Percentiles rank a stretch among this genome's conserved stretches.
phyloP scores from a whole-genome alignment of 441 rosid species.

The Erodium trifolium region DNA sequence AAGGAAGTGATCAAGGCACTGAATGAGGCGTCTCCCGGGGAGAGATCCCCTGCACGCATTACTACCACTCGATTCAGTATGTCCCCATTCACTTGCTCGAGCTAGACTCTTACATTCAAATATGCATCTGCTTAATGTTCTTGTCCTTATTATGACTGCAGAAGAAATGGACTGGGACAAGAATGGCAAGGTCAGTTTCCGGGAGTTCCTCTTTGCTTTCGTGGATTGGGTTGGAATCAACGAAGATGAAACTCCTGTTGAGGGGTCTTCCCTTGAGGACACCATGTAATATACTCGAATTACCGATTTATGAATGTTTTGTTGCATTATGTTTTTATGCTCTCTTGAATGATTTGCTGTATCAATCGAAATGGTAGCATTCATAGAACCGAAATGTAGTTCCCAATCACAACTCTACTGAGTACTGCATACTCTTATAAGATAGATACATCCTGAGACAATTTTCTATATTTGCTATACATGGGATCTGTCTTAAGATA shows the following conservation, averaged over 20 bases:
- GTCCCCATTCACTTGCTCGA: conserved; percentile 16
- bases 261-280: conserved; percentile 2
- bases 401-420: too few relatives aligned
- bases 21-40: conserved; percentile 53
- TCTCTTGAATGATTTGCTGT: too few relatives aligned
- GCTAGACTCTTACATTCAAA: conserved; percentile 2
- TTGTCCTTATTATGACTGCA: conserved; percentile 29
- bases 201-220: conserved; percentile 72
- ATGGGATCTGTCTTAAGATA: conserved; percentile 19
- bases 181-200: conserved; percentile 64
- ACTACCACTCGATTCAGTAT: conserved; percentile 43
- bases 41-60: conserved; percentile 62
- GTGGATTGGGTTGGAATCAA: conserved; percentile 63
- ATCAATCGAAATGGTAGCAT: too few relatives aligned
- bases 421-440: conserved; percentile 3
- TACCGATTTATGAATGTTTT: too few relatives aligned
- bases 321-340: too few relatives aligned
- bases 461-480: conserved; percentile 15
- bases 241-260: conserved; percentile 27
- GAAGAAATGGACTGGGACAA: conserved; percentile 86
- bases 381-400: background rate
- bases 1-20: conserved; percentile 53
- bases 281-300: too few relatives aligned
- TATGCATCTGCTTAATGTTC: background rate
- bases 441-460: background rate